A percentile compares a stretch with the other conserved stretches of the same genome.
These are phyloP conservation scores for Termitomyces sp. DNA, from an alignment of 768 basidiomycete genomes.

Conservation along the genomic window DNA sequence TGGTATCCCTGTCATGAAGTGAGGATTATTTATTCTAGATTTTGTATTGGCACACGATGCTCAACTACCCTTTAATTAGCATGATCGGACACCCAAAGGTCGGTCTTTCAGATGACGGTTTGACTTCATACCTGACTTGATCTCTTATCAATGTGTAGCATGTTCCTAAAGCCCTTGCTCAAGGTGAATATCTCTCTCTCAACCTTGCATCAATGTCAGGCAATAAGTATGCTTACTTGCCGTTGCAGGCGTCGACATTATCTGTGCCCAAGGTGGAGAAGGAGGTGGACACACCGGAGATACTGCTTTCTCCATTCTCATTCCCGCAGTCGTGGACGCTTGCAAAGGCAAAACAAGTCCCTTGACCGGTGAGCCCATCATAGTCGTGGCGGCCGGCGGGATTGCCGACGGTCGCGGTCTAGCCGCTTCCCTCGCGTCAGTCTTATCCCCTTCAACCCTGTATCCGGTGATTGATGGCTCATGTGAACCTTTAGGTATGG, in stretches of 20 bases:
- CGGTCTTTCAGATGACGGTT: not conserved
- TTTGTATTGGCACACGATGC: not conserved
- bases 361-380: constrained; percentile 70
- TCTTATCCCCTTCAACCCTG: not conserved
- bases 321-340: constrained; percentile 80
- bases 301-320: constrained; percentile 75
- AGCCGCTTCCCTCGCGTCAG: constrained; percentile 68
- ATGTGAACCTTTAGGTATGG: constrained; percentile 51
- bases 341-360: constrained; percentile 68
- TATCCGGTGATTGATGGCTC: not conserved
- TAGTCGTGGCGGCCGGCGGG: constrained; percentile 83
- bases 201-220: not conserved
- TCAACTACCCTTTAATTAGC: constrained; percentile 29
- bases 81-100: constrained; percentile 88
- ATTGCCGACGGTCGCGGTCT: constrained; percentile 82
- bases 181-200: constrained; percentile 34
- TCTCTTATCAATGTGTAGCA: constrained; percentile 40
- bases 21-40: constrained; percentile 20
- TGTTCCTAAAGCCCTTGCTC: constrained; percentile 69
- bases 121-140: constrained; percentile 6
- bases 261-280: constrained; percentile 86
- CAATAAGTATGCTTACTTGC: not conserved
- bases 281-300: constrained; percentile 90
- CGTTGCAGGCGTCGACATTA: constrained; percentile 82
- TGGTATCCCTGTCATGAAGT: constrained; percentile 86